Evolutionary conservation across 225 moss, liverwort and hornwort genomes (phyloP), one percentile per base, ranked within the genome.

Genomic region (Physcomitrium patens): DNA sequence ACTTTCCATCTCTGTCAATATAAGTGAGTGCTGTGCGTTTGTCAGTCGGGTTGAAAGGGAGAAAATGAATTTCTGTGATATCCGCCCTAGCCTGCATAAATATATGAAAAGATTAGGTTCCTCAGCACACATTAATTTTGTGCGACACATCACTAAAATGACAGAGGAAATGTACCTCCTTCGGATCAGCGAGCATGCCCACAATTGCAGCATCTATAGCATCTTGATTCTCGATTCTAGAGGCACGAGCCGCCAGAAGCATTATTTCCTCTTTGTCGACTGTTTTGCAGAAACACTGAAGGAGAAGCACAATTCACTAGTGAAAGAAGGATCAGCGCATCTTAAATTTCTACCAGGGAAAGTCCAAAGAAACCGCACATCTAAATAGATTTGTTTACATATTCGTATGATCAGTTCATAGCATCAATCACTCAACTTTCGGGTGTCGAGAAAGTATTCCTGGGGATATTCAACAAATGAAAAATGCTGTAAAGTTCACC

Each of bases 11-110:
- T 44, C 66, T 41, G 74, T 83, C 80, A 17, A 82, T 57, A 31
- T 90, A 90, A 22, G 90, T 90, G 20, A 90, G 55, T 31, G 90
- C 89, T 43, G 89, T 89, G 72, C 89, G 86, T 78, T 89, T 89
- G 70, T 89, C 86, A 12, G 80, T 82, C 49, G 91, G 86, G 59
- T 86, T 86, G 73, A 86, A 86, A 50, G 86, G 86, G 63, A 86
- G 86, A 76, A 86, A 86, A 18, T 86, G 86, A 64, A 86, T 31
- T 59, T 79, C 86, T 46, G 55, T 71, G 18, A 86, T 63, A 45
- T 73, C 79, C 60, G 79, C 73, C 48, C 86, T 82, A 15, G 82
- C 86, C 86, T 86, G 61, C 68, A 75, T 19, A 27, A 52, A 54
- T 2, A 46, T 27, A 60, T 52, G 19, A 45, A 24, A 44, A 22